phyloP scores from a whole-genome alignment of 192 early-diverging fungal genomes.

The Coemansia sp. region DNA sequence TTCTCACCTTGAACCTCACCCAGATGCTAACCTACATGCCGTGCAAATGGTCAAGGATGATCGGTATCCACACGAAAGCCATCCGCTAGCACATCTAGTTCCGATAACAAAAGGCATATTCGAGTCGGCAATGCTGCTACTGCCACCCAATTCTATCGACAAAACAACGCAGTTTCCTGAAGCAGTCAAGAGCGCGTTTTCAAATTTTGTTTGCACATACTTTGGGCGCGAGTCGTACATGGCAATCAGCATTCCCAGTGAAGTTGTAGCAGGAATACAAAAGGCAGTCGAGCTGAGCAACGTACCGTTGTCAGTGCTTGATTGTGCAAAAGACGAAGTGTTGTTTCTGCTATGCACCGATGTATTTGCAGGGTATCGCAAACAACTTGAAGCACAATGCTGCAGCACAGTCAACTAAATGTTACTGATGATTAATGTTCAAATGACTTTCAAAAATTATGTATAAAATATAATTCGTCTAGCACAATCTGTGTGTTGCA shows the following conservation, averaged over 20 bases:
- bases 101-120: constrained; percentile 45
- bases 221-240: constrained; percentile 25
- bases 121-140: constrained; percentile 35
- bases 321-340: constrained; percentile 47
- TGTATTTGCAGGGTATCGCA: constrained; percentile 33
- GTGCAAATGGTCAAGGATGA: constrained; percentile 9
- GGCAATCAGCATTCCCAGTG: constrained; percentile 34
- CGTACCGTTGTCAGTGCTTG: constrained; percentile 34
- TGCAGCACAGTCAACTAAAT: background rate
- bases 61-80: constrained; percentile 12
- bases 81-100: constrained; percentile 12
- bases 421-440: background rate
- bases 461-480: background rate
- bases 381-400: constrained; percentile 16
- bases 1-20: background rate
- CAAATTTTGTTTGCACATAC: constrained; percentile 30
- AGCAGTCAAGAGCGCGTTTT: constrained; percentile 23
- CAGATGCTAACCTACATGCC: background rate
- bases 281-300: constrained; percentile 23
- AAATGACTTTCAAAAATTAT: background rate
- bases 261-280: constrained; percentile 22
- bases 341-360: constrained; percentile 46
- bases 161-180: constrained; percentile 33
- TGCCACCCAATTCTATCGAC: constrained; percentile 23
- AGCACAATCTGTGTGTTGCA: constrained; percentile 18